Evolutionary conservation across 345 rosid genomes (phyloP).

Genomic region (Carallia pectinifolia): DNA sequence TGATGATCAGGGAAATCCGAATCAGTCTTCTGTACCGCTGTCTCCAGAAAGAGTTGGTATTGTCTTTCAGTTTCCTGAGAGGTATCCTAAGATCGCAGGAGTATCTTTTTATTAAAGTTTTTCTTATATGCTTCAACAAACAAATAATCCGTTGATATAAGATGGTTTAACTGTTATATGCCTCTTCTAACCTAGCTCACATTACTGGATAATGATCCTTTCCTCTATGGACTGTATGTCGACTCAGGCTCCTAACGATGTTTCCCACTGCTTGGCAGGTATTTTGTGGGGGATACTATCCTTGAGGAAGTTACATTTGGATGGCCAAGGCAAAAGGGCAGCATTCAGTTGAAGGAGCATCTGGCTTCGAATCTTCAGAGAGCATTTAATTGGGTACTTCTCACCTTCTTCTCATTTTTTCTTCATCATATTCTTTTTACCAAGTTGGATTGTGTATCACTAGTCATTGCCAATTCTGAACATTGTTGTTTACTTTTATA

Average conservation of each 20-base stretch:
- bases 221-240: not conserved
- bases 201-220: not conserved
- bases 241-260: conserved; percentile 3
- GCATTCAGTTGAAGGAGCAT: conserved; percentile 55
- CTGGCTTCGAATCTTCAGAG: conserved; percentile 73
- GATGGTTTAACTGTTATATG: not conserved
- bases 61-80: conserved; percentile 95
- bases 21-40: conserved; percentile 40
- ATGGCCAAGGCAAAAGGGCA: conserved; percentile 82
- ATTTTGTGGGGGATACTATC: conserved; percentile 80
- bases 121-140: too few species aligned
- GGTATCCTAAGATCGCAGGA: conserved; percentile 35
- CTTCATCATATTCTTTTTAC: not conserved
- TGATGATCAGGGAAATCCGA: conserved; percentile 51
- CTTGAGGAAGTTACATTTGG: conserved; percentile 89
- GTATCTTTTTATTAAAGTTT: too few species aligned
- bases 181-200: not conserved
- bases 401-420: conserved; percentile 4
- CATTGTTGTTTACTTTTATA: conserved; percentile 14
- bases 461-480: conserved; percentile 4
- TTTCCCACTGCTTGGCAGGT: conserved; percentile 41
- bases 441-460: not conserved
- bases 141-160: too few species aligned
- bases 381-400: conserved; percentile 77
- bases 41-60: conserved; percentile 78